Base-by-base conservation (phyloP, 1,139 yeast species). In the Yamadazyma blattariae region DNA sequence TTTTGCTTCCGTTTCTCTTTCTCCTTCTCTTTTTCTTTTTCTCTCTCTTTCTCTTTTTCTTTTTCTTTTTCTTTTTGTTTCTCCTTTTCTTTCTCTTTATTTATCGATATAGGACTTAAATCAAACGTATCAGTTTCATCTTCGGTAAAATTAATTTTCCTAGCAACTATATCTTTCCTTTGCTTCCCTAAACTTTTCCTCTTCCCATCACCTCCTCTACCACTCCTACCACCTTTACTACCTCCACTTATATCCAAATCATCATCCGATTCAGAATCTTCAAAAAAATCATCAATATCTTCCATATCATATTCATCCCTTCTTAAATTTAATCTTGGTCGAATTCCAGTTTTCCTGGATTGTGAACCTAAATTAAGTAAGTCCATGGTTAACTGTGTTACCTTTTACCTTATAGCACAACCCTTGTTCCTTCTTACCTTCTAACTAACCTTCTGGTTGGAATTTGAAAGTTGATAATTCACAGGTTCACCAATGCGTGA, bases 251-350 rank as follows among this genome's bases (percentile, higher is more conserved):
- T 13, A 23, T 6, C n/a, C 14, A 23, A 9, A 9, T 14, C 18
- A 29, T 25, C 27, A 26, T 19, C 29, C 28, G 60, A 71, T 17
- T 75, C 80, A 27, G 71, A 71, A 47, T 61, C 69, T 15, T 53
- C 56, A 39, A 86, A 87, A 61, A 83, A 88, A 37, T 81, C 95
- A 46, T 83, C 85, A 27, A 87, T 59, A 48, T 82, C 85, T 52
- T 88, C 96, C 82, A 87, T 77, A 25, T 88, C 83, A 52, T 78
- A 74, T 39, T 74, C 75, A 56, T 85, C 94, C 46, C 77, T 73
- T 23, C 64, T 59, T 29, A 83, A 51, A 56, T 78, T 67, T 37
- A 65, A 55, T 35, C 64, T 67, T 3, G 79, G 78, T 39, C 63
- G 64, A 15, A 80, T 54, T 8, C 87, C 87, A 2, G 85, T 76